These are phyloP conservation scores for Apiotrichum sp. DNA, from an alignment of 1,284 basidiomycete species.

Conservation along the genomic window DNA sequence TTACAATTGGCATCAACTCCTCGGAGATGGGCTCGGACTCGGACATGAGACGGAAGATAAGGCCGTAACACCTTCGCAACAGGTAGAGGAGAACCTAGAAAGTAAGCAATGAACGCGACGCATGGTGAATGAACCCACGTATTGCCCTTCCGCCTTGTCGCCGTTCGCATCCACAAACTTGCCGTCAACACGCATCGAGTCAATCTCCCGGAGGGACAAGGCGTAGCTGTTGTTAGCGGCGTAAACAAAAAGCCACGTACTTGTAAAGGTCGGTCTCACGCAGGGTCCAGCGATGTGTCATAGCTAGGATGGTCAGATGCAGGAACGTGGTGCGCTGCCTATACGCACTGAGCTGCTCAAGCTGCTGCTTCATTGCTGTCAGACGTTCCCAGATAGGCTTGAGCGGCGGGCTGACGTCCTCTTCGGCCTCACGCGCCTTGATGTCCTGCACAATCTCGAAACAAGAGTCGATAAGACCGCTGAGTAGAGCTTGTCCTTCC, in stretches of 20 bases:
- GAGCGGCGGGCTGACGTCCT: constrained; percentile 77
- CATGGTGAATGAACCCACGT: constrained; percentile 17
- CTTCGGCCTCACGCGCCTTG: constrained; percentile 85
- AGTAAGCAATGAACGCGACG: neutral
- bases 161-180: constrained; percentile 95
- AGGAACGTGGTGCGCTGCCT: neutral
- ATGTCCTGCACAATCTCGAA: constrained; percentile 97
- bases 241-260: constrained; percentile 16
- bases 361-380: constrained; percentile 62
- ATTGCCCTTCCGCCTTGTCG: constrained; percentile 54
- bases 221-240: constrained; percentile 58
- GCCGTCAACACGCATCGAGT: constrained; percentile 92
- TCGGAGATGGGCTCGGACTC: constrained; percentile 99
- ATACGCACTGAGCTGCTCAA: constrained; percentile 40
- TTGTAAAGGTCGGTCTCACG: constrained; percentile 94
- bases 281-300: constrained; percentile 96
- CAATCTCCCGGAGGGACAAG: constrained; percentile 89
- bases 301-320: constrained; percentile 48
- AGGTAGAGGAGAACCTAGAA: constrained; percentile 81
- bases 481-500: constrained; percentile 69
- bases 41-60: constrained; percentile 88
- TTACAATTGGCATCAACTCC: constrained; percentile 90
- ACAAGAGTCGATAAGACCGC: constrained; percentile 86
- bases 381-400: constrained; percentile 94
- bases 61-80: constrained; percentile 87